Base-by-base conservation (phyloP, 371 early-diverging fungal species). In the Entomophthora muscae region DNA sequence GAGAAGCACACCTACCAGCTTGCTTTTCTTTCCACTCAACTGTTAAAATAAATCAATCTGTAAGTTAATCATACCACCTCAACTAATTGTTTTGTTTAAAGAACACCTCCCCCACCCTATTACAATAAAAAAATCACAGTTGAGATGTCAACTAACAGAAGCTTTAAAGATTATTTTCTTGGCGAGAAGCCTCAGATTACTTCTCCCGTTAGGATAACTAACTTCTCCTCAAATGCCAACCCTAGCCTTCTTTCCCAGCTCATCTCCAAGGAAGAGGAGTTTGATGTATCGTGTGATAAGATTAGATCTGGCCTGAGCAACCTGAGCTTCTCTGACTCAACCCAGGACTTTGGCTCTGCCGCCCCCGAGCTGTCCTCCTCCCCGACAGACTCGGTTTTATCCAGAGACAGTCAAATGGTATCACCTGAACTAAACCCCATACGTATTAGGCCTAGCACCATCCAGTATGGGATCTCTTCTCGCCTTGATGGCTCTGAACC, bases 361-460 rank as follows among this genome's bases (percentile, higher is more conserved):
- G 58, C 26, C 17, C 61, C 61, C 26, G 61, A 61, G 21, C 27
- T 61, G 26, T 61, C 61, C 24, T 23, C 42, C 10, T 61, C 61
- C 22, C 61, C 61, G 3, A 3, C 61, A 5, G 61, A 61, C 17
- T 61, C 61, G 7, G n/a, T 61, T 17, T 26, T 61, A 2, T 61
- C 61, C 2, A 26, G 17, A 17, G 42, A 5, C 5, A 57, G 22
- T 57, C 29, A 57, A 31, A n/a, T n/a, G n/a, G n/a, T n/a, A n/a
- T n/a, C n/a, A n/a, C n/a, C n/a, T n/a, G n/a, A n/a, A n/a, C 17
- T 29, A 29, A 12, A 26, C 2, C 31, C 13, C 21, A 26, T 12
- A 26, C 29, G 29, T 57, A 42, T 42, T 17, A 42, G 42, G 26
- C 17, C 58, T 21, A 29, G 3, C 17, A 12, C 58, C 3, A 10